Conservation (phyloP, 768 basidiomycete species). For the Leccinum pellstonianum region DNA sequence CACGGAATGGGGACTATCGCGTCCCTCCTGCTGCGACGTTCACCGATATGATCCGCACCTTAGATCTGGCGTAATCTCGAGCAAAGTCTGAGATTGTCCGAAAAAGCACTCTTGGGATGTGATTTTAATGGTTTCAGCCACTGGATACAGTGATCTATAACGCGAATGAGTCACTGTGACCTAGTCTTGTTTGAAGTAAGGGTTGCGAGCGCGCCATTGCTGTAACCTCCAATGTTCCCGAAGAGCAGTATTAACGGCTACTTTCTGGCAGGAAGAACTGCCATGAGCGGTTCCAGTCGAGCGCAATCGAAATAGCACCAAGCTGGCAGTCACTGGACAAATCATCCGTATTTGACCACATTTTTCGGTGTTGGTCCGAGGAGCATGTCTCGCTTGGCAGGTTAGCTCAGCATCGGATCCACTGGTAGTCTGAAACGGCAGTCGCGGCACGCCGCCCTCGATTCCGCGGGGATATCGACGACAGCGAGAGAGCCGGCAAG, state of each 20-base stretch:
- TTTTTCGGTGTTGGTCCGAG: slow-evolving; percentile 37
- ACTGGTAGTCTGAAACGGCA: slow-evolving; percentile 29
- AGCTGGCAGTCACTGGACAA: slow-evolving; percentile 83
- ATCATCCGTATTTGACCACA: slow-evolving; percentile 70
- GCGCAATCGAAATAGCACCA: slow-evolving; percentile 79
- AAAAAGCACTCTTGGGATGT: slow-evolving; percentile 6
- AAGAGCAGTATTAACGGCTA: slow-evolving; percentile 82
- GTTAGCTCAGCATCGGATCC: slow-evolving; percentile 73
- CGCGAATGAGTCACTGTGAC: slow-evolving; percentile 25
- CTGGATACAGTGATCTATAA: slow-evolving; percentile 33
- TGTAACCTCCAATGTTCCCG: slow-evolving; percentile 70
- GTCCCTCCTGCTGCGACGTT: no score
- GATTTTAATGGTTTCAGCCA: slow-evolving; percentile 19
- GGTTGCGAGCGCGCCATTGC: slow-evolving; percentile 57
- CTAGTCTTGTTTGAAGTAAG: slow-evolving; percentile 43
- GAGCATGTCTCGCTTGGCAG: slow-evolving; percentile 46
- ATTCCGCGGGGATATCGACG: neutral
- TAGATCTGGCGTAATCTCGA: neutral
- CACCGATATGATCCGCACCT: neutral
- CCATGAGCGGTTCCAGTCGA: slow-evolving; percentile 99
- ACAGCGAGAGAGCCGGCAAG: no score
- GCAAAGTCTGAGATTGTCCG: neutral
- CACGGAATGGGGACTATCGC: no score
- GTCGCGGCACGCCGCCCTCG: neutral
- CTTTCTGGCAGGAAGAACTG: slow-evolving; percentile 54